Percentiles rank a stretch among this genome's conserved stretches.
phyloP scores from a whole-genome alignment of 305 asterid genomes.

The Vinca major region DNA sequence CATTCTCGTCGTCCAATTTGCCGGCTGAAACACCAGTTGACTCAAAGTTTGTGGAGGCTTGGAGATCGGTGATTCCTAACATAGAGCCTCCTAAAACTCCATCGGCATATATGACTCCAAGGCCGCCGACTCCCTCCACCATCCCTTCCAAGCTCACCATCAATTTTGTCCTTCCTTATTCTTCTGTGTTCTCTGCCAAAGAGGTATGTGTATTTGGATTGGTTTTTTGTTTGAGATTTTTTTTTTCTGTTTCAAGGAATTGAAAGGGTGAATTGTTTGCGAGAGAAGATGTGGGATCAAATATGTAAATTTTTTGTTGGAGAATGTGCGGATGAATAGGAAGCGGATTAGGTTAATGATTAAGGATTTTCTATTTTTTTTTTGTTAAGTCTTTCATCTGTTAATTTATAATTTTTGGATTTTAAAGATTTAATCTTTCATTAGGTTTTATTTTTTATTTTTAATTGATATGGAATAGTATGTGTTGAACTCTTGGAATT shows the following conservation, averaged over 20 bases:
- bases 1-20: constrained; percentile 53
- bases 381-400: background rate
- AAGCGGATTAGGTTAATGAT: background rate
- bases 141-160: constrained; percentile 80
- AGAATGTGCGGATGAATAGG: no score
- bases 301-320: no score
- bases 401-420: background rate
- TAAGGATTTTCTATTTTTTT: background rate
- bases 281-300: no score
- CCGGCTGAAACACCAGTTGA: constrained; percentile 44
- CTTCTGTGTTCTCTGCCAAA: constrained; percentile 43
- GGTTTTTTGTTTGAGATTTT: no score
- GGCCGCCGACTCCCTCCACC: constrained; percentile 60
- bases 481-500: background rate
- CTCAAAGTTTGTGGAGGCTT: constrained; percentile 43
- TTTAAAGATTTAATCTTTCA: background rate
- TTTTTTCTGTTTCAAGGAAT: no score
- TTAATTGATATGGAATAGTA: background rate
- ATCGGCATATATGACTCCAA: constrained; percentile 51
- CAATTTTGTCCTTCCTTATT: constrained; percentile 75
- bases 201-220: constrained; percentile 32
- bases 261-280: no score
- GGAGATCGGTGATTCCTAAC: constrained; percentile 55
- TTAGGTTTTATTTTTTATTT: background rate
- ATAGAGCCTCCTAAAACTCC: constrained; percentile 76